Evolutionary conservation across 257 asterid species (phyloP).

Genomic region (Henckelia pumila): DNA sequence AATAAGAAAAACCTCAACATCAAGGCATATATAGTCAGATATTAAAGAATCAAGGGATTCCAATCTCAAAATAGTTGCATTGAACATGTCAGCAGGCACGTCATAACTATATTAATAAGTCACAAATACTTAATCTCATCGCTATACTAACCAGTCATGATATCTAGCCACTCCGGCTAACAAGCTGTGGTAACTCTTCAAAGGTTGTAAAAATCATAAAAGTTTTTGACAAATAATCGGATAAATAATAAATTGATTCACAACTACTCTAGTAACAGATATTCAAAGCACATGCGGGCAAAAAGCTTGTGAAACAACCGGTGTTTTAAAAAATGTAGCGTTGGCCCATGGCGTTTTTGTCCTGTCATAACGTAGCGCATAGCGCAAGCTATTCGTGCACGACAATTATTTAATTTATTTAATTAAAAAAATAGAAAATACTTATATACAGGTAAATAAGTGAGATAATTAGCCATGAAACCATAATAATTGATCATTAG

Average conservation of each 20-base stretch:
- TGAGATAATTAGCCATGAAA: too few species aligned
- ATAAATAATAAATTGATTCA: not conserved
- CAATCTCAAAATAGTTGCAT: not conserved
- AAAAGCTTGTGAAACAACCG: not conserved
- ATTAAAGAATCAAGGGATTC: not conserved
- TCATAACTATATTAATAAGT: not conserved
- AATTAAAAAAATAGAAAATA: too few species aligned
- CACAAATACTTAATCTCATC: not conserved
- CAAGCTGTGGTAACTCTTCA: not conserved
- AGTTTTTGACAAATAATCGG: not conserved
- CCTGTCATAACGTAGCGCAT: too few species aligned
- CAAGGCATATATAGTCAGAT: not conserved
- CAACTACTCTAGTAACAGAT: not conserved
- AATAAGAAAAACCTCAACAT: not conserved
- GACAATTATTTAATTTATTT: too few species aligned
- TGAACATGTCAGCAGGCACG: not conserved
- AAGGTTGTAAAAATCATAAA: not conserved
- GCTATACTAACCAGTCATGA: not conserved
- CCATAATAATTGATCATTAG: too few species aligned
- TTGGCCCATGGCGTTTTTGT: too few species aligned
- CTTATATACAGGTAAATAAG: too few species aligned
- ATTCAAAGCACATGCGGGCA: not conserved
- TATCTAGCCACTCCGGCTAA: not conserved
- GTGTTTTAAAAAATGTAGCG: too few species aligned
- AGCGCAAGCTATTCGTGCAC: too few species aligned